Conservation (phyloP, 2,329 filamentous ascomycete species). For the Ilyonectria robusta region DNA sequence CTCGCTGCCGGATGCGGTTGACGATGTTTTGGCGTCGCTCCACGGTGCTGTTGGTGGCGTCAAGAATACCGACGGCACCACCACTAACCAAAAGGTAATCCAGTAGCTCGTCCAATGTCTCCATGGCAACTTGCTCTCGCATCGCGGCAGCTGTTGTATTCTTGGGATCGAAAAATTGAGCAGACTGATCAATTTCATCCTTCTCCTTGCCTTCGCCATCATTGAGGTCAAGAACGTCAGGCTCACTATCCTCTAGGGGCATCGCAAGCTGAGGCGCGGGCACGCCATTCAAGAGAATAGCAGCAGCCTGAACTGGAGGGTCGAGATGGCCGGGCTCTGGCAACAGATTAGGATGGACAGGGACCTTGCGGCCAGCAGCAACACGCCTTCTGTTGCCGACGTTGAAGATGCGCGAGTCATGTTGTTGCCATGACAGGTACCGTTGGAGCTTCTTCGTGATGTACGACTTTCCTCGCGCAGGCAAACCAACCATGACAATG, state of each 20-base stretch:
- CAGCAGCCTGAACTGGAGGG: slow-evolving; percentile 66
- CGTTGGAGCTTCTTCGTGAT: slow-evolving; percentile 98
- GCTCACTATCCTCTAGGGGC: slow-evolving; percentile 53
- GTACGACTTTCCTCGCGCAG: slow-evolving; percentile 96
- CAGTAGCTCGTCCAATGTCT: slow-evolving; percentile 91
- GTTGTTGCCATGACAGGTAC: slow-evolving; percentile 97
- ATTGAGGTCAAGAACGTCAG: slow-evolving; percentile 56
- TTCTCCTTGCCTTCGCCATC: slow-evolving; percentile 43
- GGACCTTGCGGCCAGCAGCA: slow-evolving; percentile 73
- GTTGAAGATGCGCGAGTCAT: slow-evolving; percentile 97
- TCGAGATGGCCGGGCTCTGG: slow-evolving; percentile 58
- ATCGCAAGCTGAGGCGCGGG: slow-evolving; percentile 51
- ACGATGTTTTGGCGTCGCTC: slow-evolving; percentile 87
- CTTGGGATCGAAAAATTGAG: slow-evolving; percentile 92
- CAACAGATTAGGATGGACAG: slow-evolving; percentile 51
- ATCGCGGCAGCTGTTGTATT: slow-evolving; percentile 87
- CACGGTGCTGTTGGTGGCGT: slow-evolving; percentile 97
- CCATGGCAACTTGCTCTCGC: slow-evolving; percentile 91
- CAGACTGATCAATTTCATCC: slow-evolving; percentile 84
- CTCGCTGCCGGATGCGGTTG: slow-evolving; percentile 83
- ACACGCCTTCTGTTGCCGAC: slow-evolving; percentile 92
- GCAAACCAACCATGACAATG: slow-evolving; percentile 98
- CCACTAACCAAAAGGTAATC: slow-evolving; percentile 88
- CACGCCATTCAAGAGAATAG: slow-evolving; percentile 71
- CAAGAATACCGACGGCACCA: slow-evolving; percentile 93